Evolutionary conservation across 352 stramenopile genomes (phyloP), one percentile per base, ranked within the genome.

Genomic region (Pythium vanterpoolii): DNA sequence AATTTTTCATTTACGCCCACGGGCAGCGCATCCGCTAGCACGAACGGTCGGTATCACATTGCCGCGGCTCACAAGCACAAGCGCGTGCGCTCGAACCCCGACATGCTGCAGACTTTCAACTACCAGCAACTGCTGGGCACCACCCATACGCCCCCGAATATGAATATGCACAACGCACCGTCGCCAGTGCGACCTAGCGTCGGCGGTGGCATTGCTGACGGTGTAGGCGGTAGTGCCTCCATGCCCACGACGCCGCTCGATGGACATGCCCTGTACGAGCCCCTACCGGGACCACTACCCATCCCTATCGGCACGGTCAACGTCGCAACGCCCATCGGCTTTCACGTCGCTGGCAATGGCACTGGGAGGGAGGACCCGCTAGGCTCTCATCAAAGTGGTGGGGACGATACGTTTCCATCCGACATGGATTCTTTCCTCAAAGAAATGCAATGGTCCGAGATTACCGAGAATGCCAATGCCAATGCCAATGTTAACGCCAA

Each of bases 11-110:
- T 70, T 45, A 66, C 56, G 44, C 55, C 62, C 13, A 64, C 62
- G 5, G 48, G 50, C 31, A 42, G 16, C 19, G 27, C 11, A 3
- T 26, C 42, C 7, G 24, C 16, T 13, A 51, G 23, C 28, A n/a
- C 26, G 4, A 53, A 21, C 34, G 33, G 48, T 16, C 50, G 52
- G 16, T 73, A 71, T 59, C 51, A 73, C 45, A 43, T 62, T 13
- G 56, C 66, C 14, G 36, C 66, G 6, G 33, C 57, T 39, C 61
- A 73, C 59, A 63, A 67, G 44, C 66, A 73, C 63, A 73, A 73
- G 56, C 66, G 66, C 43, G 61, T 70, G 26, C 48, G 56, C 14
- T 73, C 66, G 27, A 73, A 70, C 51, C 63, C 66, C n/a, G 62
- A 73, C 38, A 59, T 67, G 61, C 45, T 68, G 9, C 62, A 69